Percentiles rank a stretch among this genome's conserved stretches.
phyloP scores from a whole-genome alignment of 2,329 filamentous ascomycete species.

The Ascochyta clinopodiicola region DNA sequence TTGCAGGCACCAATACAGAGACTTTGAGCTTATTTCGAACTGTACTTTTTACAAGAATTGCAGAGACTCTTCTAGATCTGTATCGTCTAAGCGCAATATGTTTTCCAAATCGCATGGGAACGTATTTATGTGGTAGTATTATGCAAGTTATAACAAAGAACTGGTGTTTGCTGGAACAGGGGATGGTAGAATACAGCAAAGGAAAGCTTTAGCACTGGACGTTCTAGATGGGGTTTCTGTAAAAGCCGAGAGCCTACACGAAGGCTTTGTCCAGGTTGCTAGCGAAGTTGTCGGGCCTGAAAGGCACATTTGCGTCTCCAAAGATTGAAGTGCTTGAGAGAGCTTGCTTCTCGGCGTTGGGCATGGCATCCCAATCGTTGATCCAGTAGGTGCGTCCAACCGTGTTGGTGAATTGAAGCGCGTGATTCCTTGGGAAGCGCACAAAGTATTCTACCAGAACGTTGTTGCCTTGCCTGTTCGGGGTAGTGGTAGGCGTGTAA shows the following conservation, averaged over 20 bases:
- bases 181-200: too few species aligned
- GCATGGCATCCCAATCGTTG: conserved; percentile 55
- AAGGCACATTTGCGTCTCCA: conserved; percentile 54
- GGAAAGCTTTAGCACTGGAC: too few species aligned
- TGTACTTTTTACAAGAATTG: too few species aligned
- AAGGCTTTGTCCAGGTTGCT: conserved; percentile 15
- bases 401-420: conserved; percentile 38
- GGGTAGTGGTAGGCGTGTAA: conserved; percentile 46
- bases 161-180: too few species aligned
- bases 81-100: too few species aligned
- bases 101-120: too few species aligned
- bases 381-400: conserved; percentile 23
- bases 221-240: too few species aligned
- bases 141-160: too few species aligned
- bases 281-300: conserved; percentile 53
- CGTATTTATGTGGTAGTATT: too few species aligned
- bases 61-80: too few species aligned
- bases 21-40: too few species aligned
- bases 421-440: conserved; percentile 55
- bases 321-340: conserved; percentile 52
- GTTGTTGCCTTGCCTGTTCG: conserved; percentile 48
- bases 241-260: not conserved
- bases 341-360: conserved; percentile 46
- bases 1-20: too few species aligned
- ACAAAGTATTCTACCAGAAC: conserved; percentile 57